These are phyloP conservation scores for Cystobasidium slooffiae DNA, from an alignment of 1,284 basidiomycete species.

Conservation along the genomic window DNA sequence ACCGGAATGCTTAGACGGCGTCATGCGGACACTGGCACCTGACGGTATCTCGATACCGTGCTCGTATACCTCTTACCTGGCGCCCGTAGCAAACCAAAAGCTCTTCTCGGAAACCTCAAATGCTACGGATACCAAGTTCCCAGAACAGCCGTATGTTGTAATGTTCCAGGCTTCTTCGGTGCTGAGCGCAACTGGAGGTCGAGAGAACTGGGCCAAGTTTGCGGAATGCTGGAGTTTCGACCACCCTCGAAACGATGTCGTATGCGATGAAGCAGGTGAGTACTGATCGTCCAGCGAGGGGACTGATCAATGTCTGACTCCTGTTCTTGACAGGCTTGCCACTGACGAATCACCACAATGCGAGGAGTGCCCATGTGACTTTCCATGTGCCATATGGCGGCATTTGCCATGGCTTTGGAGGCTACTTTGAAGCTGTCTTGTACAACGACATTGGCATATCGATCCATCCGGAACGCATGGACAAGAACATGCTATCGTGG, in stretches of 20 bases:
- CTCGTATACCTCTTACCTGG: slow-evolving; percentile 92
- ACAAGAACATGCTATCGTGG: slow-evolving; percentile 97
- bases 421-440: slow-evolving; percentile 94
- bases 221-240: slow-evolving; percentile 99
- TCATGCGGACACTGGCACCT: slow-evolving; percentile 50
- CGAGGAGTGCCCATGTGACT: slow-evolving; percentile 62
- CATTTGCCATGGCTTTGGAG: slow-evolving; percentile 93
- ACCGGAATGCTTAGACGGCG: slow-evolving; percentile 67
- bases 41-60: slow-evolving; percentile 90
- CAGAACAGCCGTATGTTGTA: slow-evolving; percentile 96
- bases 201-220: slow-evolving; percentile 68
- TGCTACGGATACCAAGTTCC: slow-evolving; percentile 53
- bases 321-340: slow-evolving; percentile 53
- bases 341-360: slow-evolving; percentile 59
- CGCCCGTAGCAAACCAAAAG: slow-evolving; percentile 90
- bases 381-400: slow-evolving; percentile 96
- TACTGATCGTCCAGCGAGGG: not conserved
- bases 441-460: slow-evolving; percentile 88
- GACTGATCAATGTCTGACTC: not conserved
- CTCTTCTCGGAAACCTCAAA: slow-evolving; percentile 77
- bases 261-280: slow-evolving; percentile 72
- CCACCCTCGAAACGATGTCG: slow-evolving; percentile 80
- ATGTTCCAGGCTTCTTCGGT: slow-evolving; percentile 93
- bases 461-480: slow-evolving; percentile 88
- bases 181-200: slow-evolving; percentile 70